A percentile compares a stretch with the other conserved stretches of the same genome.
Conservation (phyloP, 495 filamentous ascomycete genomes). For the Aspergillus hancockii region DNA sequence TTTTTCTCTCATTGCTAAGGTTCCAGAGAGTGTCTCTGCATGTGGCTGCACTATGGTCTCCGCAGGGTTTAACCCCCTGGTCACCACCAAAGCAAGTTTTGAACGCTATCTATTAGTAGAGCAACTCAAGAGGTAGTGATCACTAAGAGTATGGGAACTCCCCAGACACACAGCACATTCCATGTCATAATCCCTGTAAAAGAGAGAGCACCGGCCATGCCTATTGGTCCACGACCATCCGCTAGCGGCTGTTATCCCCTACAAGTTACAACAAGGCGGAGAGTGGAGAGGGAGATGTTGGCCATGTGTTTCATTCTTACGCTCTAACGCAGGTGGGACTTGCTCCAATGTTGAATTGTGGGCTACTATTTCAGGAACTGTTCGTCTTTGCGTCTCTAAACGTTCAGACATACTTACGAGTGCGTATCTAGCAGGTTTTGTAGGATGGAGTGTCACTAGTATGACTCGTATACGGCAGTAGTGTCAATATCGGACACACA, state of each 20-base stretch:
- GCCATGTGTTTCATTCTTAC: constrained; percentile 7
- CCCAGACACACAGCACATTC: neutral
- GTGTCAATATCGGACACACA: neutral
- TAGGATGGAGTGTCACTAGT: no score
- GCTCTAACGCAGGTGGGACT: constrained; percentile 5
- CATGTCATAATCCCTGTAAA: neutral
- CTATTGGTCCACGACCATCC: neutral
- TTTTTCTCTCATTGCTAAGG: constrained; percentile 1
- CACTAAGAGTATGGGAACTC: neutral
- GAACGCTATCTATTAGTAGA: neutral
- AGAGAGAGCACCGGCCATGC: neutral
- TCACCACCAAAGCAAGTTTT: neutral
- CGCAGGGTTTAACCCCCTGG: constrained; percentile 1
- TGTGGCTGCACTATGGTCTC: neutral
- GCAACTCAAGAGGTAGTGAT: neutral
- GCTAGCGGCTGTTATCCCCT: neutral
- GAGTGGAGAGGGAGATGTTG: constrained; percentile 1
- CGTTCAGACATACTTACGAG: neutral
- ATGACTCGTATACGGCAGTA: no score
- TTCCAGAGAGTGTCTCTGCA: neutral
- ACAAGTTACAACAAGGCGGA: neutral
- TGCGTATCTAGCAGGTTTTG: neutral
- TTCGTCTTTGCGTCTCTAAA: neutral
- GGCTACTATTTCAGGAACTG: constrained; percentile 8
- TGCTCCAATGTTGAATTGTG: neutral